Base-by-base conservation (phyloP, 1,139 yeast species). In the Sugiyamaella japonica region DNA sequence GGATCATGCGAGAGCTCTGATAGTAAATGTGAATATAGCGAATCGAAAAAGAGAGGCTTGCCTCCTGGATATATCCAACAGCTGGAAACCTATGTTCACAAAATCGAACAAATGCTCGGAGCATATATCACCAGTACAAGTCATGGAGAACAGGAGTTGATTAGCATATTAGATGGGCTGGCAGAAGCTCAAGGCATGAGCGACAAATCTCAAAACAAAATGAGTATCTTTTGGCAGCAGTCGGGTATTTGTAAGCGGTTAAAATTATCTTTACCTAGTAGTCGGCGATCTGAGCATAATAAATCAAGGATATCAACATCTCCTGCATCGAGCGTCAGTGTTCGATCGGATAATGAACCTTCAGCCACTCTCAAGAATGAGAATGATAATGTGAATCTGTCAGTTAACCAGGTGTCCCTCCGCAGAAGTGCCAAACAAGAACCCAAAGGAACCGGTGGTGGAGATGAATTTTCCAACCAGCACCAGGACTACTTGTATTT, bases 41-140 rank as follows among this genome's bases (percentile, higher is more conserved):
- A 59, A 34, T 45, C 62, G 34, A 55, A 57, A 38, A 51, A 59
- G 34, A 40, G 63, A 16, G 63, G 63, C 10, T 45, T 60, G 20
- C 61, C 63, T 7, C 58, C 62, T 1, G 63, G 63, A 1, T 60
- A 60, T 36, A 48, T 60, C 7, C 60, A 56, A 43, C 57, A 59
- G 12, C 54, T 60, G 20, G 62, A 57, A 13, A 43, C 39, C 1
- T 57, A 59, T 42, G 56, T 57, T 15, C 45, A 50, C 20, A 36
- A 48, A 15, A 25, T 60, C 10, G 61, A 59, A 41, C 53, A 55
- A 29, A 38, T 59, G 28, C 54, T 60, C 15, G 63, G 63, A 1
- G 39, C 39, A 4, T 45, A 49, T 16, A 38, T 60, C 41, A 36
- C n/a, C 28, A 37, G 42, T 13, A 42, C 44, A 12, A 36, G 32